A percentile compares a stretch with the other conserved stretches of the same genome.
These are phyloP conservation scores for Vaccinium darrowii DNA, from an alignment of 148 eudicot genomes.

Conservation along the genomic window DNA sequence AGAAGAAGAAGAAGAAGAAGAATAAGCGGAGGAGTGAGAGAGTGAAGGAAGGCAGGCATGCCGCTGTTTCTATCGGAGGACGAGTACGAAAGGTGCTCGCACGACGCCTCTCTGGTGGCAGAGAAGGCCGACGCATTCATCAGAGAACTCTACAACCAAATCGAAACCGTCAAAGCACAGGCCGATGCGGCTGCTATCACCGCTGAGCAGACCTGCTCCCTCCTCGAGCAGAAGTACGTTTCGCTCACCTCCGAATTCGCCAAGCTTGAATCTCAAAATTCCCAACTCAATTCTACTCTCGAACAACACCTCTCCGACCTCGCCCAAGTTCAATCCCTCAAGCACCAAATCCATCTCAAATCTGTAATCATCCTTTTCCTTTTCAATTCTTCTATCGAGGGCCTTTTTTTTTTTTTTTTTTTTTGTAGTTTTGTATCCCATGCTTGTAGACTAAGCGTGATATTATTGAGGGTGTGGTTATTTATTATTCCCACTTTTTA, in stretches of 20 bases:
- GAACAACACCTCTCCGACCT: conserved; percentile 51
- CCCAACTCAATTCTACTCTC: conserved; percentile 40
- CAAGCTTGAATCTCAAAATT: conserved; percentile 45
- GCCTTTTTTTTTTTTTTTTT: not conserved
- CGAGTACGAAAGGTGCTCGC: conserved; percentile 52
- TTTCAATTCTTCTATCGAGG: not conserved
- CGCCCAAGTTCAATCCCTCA: conserved; percentile 58
- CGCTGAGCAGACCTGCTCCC: conserved; percentile 89
- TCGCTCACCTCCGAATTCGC: conserved; percentile 66
- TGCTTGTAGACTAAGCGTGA: not conserved
- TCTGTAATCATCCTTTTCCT: conserved; percentile 34
- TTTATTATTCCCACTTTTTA: not conserved
- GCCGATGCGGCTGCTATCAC: conserved; percentile 81
- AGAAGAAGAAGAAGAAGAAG: not conserved
- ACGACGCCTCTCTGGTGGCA: conserved; percentile 54
- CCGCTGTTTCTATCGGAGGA: conserved; percentile 79
- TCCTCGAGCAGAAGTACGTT: conserved; percentile 75
- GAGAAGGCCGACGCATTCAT: conserved; percentile 82
- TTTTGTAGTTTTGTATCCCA: not conserved
- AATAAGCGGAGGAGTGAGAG: not conserved
- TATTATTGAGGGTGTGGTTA: not conserved
- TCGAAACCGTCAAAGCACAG: conserved; percentile 77
- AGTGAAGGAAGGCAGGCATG: conserved; percentile 32
- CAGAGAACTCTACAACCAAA: conserved; percentile 40
- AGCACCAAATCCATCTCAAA: conserved; percentile 63